Evolutionary conservation across 305 asterid species (phyloP).

Genomic region (Withania somnifera): DNA sequence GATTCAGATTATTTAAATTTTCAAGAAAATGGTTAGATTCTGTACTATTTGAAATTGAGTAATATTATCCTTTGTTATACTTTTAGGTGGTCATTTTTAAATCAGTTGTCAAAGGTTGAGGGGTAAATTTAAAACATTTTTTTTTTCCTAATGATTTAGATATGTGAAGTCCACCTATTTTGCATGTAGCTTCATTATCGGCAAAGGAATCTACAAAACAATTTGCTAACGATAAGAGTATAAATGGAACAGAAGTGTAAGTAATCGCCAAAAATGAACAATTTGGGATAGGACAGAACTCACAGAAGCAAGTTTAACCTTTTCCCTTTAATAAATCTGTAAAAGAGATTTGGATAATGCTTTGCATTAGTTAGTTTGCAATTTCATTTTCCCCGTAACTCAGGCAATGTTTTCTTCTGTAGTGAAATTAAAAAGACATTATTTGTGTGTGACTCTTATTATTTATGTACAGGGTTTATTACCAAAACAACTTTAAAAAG

Average conservation of each 20-base stretch:
- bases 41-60: background rate
- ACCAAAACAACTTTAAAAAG: background rate
- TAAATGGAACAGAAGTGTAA: background rate
- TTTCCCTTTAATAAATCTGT: background rate
- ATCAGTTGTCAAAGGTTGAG: background rate
- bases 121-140: background rate
- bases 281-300: background rate
- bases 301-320: background rate
- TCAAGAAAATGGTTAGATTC: background rate
- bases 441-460: no score
- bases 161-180: background rate
- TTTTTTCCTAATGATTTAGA: no score
- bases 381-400: background rate
- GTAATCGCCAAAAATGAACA: background rate
- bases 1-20: background rate
- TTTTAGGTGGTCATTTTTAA: background rate
- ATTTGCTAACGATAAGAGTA: background rate
- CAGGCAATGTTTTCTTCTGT: background rate
- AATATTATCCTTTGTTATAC: background rate
- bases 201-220: background rate
- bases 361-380: background rate
- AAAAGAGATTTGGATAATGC: background rate
- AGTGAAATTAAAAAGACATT: background rate
- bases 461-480: no score
- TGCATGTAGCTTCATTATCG: no score